Conservation (phyloP, 2,329 filamentous ascomycete genomes). For the Nigrospora sphaerica region DNA sequence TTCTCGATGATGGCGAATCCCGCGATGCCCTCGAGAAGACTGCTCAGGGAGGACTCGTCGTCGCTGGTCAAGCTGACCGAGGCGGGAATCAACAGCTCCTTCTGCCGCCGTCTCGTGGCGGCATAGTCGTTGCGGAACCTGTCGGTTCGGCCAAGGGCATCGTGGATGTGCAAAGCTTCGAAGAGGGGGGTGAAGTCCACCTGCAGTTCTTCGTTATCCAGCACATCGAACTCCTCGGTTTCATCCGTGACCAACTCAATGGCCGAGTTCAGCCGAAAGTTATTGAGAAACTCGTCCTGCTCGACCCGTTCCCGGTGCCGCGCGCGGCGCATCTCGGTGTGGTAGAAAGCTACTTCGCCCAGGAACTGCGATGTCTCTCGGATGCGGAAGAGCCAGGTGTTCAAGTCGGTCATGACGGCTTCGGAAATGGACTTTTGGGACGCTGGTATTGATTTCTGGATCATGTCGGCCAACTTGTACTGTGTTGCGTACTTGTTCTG, state of each 20-base stretch:
- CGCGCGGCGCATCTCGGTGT: conserved; percentile 79
- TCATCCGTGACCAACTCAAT: conserved; percentile 95
- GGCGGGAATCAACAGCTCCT: conserved; percentile 77
- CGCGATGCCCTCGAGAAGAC: conserved; percentile 84
- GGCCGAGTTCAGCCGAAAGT: conserved; percentile 90
- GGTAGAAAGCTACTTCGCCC: conserved; percentile 93
- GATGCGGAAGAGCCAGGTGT: conserved; percentile 93
- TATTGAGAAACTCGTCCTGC: conserved; percentile 63
- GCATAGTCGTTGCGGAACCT: conserved; percentile 88
- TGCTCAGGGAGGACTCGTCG: conserved; percentile 80
- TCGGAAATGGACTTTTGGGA: conserved; percentile 92
- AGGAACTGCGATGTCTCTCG: conserved; percentile 94
- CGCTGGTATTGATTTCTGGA: conserved; percentile 89
- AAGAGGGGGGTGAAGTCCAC: conserved; percentile 85
- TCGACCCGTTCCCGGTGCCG: conserved; percentile 80
- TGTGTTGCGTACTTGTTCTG: conserved; percentile 84
- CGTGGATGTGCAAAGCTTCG: conserved; percentile 93
- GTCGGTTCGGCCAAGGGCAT: conserved; percentile 86
- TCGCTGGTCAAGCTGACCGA: conserved; percentile 73
- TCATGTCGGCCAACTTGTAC: conserved; percentile 90
- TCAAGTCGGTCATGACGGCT: conserved; percentile 92
- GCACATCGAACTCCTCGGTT: conserved; percentile 87
- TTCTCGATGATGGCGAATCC: conserved; percentile 96
- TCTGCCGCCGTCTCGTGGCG: conserved; percentile 83
- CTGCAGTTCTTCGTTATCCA: conserved; percentile 91